phyloP scores from a whole-genome alignment of 2,329 filamentous ascomycete species.

The Colletotrichum higginsianum region DNA sequence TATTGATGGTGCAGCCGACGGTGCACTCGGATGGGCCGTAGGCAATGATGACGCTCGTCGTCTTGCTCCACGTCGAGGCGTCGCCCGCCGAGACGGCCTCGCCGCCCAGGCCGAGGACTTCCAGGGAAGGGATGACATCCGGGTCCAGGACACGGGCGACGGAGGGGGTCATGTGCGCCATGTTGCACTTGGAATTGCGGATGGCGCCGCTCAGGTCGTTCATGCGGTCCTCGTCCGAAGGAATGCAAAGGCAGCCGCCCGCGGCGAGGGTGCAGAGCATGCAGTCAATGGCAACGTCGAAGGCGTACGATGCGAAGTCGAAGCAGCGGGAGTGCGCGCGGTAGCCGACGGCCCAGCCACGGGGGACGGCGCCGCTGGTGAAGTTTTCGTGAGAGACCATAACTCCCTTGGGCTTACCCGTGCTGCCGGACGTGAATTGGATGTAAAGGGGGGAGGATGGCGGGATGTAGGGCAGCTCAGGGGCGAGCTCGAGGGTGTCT shows the following conservation, averaged over 20 bases:
- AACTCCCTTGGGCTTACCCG: conserved; percentile 75
- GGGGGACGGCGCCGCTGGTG: conserved; percentile 61
- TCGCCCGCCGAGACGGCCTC: conserved; percentile 68
- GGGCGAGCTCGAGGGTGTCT: conserved; percentile 35
- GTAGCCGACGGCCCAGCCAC: conserved; percentile 60
- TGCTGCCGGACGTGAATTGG: conserved; percentile 77
- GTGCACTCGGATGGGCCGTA: conserved; percentile 71
- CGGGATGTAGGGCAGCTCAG: conserved; percentile 56
- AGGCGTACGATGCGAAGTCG: conserved; percentile 68
- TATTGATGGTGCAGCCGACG: conserved; percentile 66
- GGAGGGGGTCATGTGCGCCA: conserved; percentile 67
- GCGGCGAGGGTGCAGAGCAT: conserved; percentile 67
- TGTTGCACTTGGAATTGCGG: conserved; percentile 60
- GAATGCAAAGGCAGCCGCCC: conserved; percentile 67
- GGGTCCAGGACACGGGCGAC: conserved; percentile 63
- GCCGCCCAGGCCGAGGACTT: conserved; percentile 65
- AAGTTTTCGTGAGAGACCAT: conserved; percentile 65
- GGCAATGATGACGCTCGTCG: conserved; percentile 64
- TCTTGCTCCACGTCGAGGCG: conserved; percentile 62
- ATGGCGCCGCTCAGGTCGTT: conserved; percentile 65
- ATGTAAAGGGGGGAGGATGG: conserved; percentile 64
- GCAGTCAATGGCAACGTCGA: conserved; percentile 69
- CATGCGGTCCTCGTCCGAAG: conserved; percentile 67
- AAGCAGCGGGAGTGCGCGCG: conserved; percentile 59
- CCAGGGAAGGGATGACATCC: conserved; percentile 61